These are phyloP conservation scores for Suhomyces anneliseae DNA, from an alignment of 1,139 yeast species.

Conservation along the genomic window DNA sequence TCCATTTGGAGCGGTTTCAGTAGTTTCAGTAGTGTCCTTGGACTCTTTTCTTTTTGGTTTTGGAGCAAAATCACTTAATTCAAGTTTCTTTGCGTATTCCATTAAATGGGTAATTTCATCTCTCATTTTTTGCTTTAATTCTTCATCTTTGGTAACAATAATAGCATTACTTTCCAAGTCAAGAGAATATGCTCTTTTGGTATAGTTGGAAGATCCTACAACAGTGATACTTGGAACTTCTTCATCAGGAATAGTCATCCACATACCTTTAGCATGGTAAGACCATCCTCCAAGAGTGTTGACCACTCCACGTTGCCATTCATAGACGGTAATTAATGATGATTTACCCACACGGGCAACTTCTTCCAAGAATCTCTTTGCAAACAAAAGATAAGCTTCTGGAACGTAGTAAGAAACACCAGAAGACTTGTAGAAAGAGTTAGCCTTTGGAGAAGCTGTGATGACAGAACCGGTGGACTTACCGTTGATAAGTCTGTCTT, in stretches of 20 bases:
- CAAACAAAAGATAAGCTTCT: slow-evolving; percentile 78
- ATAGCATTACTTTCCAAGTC: slow-evolving; percentile 90
- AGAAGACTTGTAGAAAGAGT: slow-evolving; percentile 82
- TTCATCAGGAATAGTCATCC: slow-evolving; percentile 71
- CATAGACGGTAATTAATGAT: slow-evolving; percentile 56
- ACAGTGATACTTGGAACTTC: slow-evolving; percentile 69
- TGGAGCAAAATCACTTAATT: slow-evolving; percentile 58
- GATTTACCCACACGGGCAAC: slow-evolving; percentile 48
- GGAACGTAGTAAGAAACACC: slow-evolving; percentile 87
- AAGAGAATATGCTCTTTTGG: slow-evolving; percentile 81
- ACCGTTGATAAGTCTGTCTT: slow-evolving; percentile 57
- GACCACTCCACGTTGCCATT: slow-evolving; percentile 87
- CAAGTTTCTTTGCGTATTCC: slow-evolving; percentile 51
- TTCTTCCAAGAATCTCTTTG: slow-evolving; percentile 64
- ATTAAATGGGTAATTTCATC: slow-evolving; percentile 64
- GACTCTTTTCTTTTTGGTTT: slow-evolving; percentile 16
- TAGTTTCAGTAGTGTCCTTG: neutral
- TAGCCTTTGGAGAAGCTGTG: slow-evolving; percentile 90
- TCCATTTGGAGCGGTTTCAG: neutral
- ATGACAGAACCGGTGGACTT: slow-evolving; percentile 70
- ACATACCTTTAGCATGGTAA: slow-evolving; percentile 96
- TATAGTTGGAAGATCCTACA: slow-evolving; percentile 91
- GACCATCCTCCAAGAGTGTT: slow-evolving; percentile 91
- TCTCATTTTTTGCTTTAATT: slow-evolving; percentile 56
- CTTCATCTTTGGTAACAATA: slow-evolving; percentile 66